These are phyloP conservation scores for Coprinopsis strossmayeri DNA, from an alignment of 768 basidiomycete genomes.

Conservation along the genomic window DNA sequence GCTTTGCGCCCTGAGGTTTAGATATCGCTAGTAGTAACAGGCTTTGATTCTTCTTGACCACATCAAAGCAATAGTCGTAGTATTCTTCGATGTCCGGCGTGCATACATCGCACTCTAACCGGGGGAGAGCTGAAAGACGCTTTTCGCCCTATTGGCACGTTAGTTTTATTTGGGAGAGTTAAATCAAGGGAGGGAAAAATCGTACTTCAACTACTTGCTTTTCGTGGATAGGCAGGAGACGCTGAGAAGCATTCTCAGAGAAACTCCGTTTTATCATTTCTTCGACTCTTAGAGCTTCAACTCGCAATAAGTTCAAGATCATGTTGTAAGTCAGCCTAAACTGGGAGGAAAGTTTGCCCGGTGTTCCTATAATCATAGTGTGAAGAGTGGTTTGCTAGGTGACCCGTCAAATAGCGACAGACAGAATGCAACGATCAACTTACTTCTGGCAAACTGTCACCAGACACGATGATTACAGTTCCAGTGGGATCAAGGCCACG, in stretches of 20 bases:
- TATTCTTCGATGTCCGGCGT: slow-evolving; percentile 63
- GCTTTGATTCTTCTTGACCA: slow-evolving; percentile 55
- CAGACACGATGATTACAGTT: slow-evolving; percentile 86
- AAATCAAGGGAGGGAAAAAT: neutral
- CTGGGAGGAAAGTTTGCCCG: slow-evolving; percentile 89
- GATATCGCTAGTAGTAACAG: slow-evolving; percentile 54
- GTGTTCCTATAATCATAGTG: slow-evolving; percentile 92
- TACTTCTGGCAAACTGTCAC: slow-evolving; percentile 85
- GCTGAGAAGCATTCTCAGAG: slow-evolving; percentile 95
- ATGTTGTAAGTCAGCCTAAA: slow-evolving; percentile 99
- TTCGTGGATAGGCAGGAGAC: slow-evolving; percentile 89
- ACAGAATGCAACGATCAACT: neutral
- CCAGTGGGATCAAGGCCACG: slow-evolving; percentile 94
- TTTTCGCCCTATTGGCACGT: slow-evolving; percentile 63
- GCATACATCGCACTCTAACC: slow-evolving; percentile 66
- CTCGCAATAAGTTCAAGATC: slow-evolving; percentile 94
- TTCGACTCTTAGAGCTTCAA: slow-evolving; percentile 92
- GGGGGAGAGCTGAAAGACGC: slow-evolving; percentile 52
- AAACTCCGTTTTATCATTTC: slow-evolving; percentile 99
- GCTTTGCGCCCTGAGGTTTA: slow-evolving; percentile 61
- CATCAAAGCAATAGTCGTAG: slow-evolving; percentile 65
- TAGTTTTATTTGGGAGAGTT: slow-evolving; percentile 3
- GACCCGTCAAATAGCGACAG: neutral
- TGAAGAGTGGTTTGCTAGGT: slow-evolving; percentile 64
- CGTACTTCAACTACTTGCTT: slow-evolving; percentile 76